phyloP scores from a whole-genome alignment of 1,139 yeast genomes.

The Taphrina wiesneri region DNA sequence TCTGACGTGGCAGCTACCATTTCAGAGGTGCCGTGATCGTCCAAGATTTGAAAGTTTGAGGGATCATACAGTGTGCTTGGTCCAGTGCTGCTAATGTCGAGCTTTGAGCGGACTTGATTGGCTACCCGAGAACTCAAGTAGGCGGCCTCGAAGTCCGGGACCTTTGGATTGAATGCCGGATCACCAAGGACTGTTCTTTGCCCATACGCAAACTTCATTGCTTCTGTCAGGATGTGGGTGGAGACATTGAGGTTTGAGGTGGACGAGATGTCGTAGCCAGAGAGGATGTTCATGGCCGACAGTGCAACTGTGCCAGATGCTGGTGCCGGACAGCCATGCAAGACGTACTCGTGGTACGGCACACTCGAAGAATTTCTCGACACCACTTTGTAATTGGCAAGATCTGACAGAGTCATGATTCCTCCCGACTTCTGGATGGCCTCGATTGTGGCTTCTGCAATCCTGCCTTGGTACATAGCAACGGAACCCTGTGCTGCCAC shows the following conservation, averaged over 20 bases:
- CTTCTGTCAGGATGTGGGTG: constrained; percentile 60
- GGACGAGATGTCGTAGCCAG: constrained; percentile 49
- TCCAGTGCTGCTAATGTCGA: constrained; percentile 49
- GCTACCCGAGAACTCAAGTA: constrained; percentile 59
- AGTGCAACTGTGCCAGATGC: constrained; percentile 80
- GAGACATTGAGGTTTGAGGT: constrained; percentile 44
- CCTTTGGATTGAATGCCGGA: constrained; percentile 40
- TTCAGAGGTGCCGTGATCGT: constrained; percentile 35
- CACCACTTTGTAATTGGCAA: constrained; percentile 58
- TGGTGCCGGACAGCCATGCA: constrained; percentile 70
- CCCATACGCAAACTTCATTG: constrained; percentile 84
- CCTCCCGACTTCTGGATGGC: constrained; percentile 59
- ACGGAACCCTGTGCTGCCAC: constrained; percentile 76
- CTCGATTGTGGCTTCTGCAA: constrained; percentile 57
- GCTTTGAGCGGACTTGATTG: constrained; percentile 50
- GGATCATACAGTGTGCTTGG: constrained; percentile 73
- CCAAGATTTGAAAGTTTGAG: constrained; percentile 13
- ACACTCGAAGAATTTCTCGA: constrained; percentile 59
- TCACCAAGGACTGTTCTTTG: constrained; percentile 84
- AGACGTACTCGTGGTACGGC: constrained; percentile 52
- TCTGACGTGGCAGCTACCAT: constrained; percentile 36
- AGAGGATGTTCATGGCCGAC: constrained; percentile 67
- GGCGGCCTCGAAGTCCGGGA: constrained; percentile 44
- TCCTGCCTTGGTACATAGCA: constrained; percentile 73
- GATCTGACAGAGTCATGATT: constrained; percentile 61